Evolutionary conservation across 768 basidiomycete genomes (phyloP).

Genomic region (Coprinellus micaceus): DNA sequence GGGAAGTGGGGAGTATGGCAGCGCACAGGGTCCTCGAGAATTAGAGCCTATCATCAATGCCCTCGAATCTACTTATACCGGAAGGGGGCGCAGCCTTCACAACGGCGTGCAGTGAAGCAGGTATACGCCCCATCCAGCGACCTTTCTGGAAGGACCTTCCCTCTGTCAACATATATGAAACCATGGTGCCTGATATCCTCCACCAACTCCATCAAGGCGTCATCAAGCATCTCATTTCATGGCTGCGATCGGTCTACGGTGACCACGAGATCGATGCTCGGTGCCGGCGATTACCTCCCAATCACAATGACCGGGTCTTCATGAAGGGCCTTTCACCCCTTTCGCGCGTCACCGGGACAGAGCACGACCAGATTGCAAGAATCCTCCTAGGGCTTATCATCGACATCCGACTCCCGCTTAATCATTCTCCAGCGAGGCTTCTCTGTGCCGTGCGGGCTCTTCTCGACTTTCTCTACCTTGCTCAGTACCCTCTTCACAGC

Average conservation of each 20-base stretch:
- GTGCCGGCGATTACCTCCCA: slow-evolving; percentile 28
- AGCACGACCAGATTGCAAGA: slow-evolving; percentile 30
- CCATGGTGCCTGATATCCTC: slow-evolving; percentile 44
- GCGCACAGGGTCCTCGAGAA: slow-evolving; percentile 5
- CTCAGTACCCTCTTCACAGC: slow-evolving; percentile 25
- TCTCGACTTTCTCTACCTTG: slow-evolving; percentile 32
- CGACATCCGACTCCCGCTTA: slow-evolving; percentile 16
- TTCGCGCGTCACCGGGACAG: slow-evolving; percentile 28
- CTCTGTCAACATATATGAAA: slow-evolving; percentile 34
- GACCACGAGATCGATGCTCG: slow-evolving; percentile 33
- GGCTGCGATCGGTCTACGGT: slow-evolving; percentile 25
- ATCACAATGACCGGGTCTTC: slow-evolving; percentile 32
- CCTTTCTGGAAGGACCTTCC: slow-evolving; percentile 44
- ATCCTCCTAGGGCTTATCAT: slow-evolving; percentile 29
- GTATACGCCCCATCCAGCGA: slow-evolving; percentile 23
- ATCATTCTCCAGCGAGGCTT: slow-evolving; percentile 14
- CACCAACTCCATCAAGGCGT: slow-evolving; percentile 49
- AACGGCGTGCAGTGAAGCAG: slow-evolving; percentile 15
- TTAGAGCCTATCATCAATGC: slow-evolving; percentile 15
- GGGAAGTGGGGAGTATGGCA: slow-evolving; percentile 17
- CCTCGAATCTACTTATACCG: slow-evolving; percentile 24
- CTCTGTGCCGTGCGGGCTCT: slow-evolving; percentile 22
- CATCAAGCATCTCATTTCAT: slow-evolving; percentile 39
- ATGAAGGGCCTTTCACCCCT: slow-evolving; percentile 31
- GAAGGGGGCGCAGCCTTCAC: slow-evolving; percentile 13